Evolutionary conservation across 108 stramenopile species (phyloP).

Genomic region (Aurantiochytrium sp.): DNA sequence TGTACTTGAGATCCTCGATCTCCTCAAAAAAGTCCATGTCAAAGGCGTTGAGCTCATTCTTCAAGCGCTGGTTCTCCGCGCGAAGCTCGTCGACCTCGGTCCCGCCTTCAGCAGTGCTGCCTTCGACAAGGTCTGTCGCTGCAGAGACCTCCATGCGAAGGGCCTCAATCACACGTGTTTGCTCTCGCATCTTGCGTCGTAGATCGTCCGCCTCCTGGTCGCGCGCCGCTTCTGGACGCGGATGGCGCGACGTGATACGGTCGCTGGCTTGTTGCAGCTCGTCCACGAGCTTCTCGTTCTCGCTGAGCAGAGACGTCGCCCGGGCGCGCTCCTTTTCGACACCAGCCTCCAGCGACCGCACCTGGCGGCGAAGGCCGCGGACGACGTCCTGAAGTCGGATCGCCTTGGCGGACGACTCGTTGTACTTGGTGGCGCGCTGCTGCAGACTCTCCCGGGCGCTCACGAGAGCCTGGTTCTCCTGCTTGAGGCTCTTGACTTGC

Average conservation of each 20-base stretch:
- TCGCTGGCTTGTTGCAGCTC: slow-evolving; percentile 37
- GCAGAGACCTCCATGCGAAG: neutral
- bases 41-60: slow-evolving; percentile 54
- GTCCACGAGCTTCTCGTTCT: neutral
- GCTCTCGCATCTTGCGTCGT: neutral
- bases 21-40: slow-evolving; percentile 68
- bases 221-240: neutral
- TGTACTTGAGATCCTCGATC: slow-evolving; percentile 64
- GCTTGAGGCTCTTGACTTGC: neutral
- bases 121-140: neutral
- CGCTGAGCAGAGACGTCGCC: neutral
- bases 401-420: neutral
- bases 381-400: slow-evolving; percentile 7
- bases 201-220: neutral
- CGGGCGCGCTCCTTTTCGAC: neutral
- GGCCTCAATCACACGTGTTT: neutral
- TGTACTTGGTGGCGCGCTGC: neutral
- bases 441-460: neutral
- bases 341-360: neutral
- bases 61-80: slow-evolving; percentile 49
- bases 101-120: too few relatives aligned
- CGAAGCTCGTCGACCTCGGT: neutral
- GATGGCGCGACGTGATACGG: slow-evolving; percentile 34
- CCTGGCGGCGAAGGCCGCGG: neutral
- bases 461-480: neutral